Percentiles rank a stretch among this genome's conserved stretches.
Conservation (phyloP, 305 asterid genomes). For the Fraxinus dipetala region DNA sequence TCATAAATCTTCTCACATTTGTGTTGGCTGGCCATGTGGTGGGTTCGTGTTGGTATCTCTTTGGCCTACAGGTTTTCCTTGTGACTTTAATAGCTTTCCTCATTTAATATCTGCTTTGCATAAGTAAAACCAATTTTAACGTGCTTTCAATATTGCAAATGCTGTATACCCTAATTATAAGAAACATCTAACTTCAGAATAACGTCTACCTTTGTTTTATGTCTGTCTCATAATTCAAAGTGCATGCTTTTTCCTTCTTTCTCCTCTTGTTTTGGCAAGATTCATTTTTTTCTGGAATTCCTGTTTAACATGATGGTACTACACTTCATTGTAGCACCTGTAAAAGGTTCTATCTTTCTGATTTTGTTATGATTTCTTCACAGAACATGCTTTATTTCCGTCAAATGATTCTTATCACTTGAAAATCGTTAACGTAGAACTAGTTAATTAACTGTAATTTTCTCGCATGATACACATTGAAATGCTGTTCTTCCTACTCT, state of each 20-base stretch:
- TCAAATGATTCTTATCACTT: background rate
- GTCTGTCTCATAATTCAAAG: background rate
- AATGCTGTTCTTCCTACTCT: background rate
- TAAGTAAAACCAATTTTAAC: background rate
- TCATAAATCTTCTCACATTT: conserved; percentile 64
- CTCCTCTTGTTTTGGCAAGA: background rate
- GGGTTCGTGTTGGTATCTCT: conserved; percentile 88
- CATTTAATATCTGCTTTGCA: background rate
- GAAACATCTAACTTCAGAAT: background rate
- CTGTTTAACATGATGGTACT: background rate
- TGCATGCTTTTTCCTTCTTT: background rate
- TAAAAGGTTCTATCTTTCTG: background rate
- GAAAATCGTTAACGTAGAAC: background rate
- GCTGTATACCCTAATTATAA: background rate
- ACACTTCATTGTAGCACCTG: background rate
- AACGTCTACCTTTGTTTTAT: background rate
- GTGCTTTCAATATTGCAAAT: background rate
- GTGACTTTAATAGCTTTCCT: background rate
- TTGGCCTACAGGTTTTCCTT: conserved; percentile 70
- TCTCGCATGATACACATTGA: background rate
- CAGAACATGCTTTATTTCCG: background rate
- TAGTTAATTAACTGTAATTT: background rate
- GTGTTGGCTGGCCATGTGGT: conserved; percentile 76
- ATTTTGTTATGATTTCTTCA: background rate
- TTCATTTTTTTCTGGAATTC: background rate